Conservation (phyloP, 2,329 filamentous ascomycete genomes). For the Penicillium decumbens region DNA sequence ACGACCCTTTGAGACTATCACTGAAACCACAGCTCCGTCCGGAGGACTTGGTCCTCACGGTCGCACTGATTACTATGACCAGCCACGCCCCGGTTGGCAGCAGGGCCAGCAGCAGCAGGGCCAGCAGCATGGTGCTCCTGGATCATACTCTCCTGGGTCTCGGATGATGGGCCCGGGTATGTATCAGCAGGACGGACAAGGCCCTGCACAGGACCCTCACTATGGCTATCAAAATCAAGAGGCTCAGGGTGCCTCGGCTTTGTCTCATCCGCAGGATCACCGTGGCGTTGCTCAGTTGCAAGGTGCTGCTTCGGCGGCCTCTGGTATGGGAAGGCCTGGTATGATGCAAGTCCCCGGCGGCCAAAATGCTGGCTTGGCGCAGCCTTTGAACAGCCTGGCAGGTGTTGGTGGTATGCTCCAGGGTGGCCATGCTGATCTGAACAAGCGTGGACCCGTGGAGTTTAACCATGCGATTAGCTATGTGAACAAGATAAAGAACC, state of each 20-base stretch:
- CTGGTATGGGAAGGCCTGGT: conserved; percentile 44
- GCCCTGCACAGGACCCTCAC: conserved; percentile 41
- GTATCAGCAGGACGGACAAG: conserved; percentile 36
- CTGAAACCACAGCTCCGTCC: conserved; percentile 28
- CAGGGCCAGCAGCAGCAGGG: conserved; percentile 30
- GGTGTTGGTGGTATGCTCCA: conserved; percentile 58
- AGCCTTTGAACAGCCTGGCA: conserved; percentile 58
- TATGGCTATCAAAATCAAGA: conserved; percentile 44
- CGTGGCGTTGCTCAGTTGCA: conserved; percentile 62
- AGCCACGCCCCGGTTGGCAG: conserved; percentile 39
- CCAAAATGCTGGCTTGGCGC: conserved; percentile 43
- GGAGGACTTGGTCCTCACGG: conserved; percentile 30
- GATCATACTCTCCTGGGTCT: conserved; percentile 41
- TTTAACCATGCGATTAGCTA: conserved; percentile 99
- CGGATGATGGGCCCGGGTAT: conserved; percentile 35
- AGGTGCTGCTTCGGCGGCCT: conserved; percentile 60
- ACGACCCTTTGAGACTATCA: conserved; percentile 33
- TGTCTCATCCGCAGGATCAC: conserved; percentile 60
- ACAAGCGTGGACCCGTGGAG: conserved; percentile 90
- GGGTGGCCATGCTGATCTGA: conserved; percentile 54
- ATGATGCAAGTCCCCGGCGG: conserved; percentile 48
- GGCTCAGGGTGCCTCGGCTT: conserved; percentile 45
- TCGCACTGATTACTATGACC: conserved; percentile 41
- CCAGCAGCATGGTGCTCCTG: conserved; percentile 31
- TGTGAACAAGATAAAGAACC: conserved; percentile 99